These are phyloP conservation scores for Stentor roeselii DNA, from an alignment of 73 alveolate species.

Conservation along the genomic window DNA sequence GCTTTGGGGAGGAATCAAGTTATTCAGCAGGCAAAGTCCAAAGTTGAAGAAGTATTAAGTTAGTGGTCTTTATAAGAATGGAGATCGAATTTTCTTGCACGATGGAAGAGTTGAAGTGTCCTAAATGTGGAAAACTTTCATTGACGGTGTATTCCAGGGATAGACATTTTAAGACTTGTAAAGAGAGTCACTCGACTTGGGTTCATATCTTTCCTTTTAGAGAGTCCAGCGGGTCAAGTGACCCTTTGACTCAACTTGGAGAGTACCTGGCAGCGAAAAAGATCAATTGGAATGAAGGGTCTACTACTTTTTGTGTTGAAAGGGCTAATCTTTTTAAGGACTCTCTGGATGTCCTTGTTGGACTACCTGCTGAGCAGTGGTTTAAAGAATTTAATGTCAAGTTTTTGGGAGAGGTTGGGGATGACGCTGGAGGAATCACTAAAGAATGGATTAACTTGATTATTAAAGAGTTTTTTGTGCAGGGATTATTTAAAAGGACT, in stretches of 20 bases:
- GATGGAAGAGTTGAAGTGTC: too few species aligned
- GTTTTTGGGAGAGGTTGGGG: slow-evolving; percentile 41
- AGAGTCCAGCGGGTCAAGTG: background rate
- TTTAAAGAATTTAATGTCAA: slow-evolving; percentile 47
- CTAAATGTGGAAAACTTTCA: too few species aligned
- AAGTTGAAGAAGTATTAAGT: background rate
- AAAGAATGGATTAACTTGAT: slow-evolving; percentile 49
- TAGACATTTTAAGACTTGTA: too few species aligned
- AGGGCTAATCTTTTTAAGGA: slow-evolving; percentile 30
- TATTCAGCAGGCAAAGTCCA: background rate
- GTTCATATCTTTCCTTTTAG: background rate
- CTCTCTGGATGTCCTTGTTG: slow-evolving; percentile 29
- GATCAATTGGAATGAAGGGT: background rate
- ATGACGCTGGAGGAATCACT: slow-evolving; percentile 61
- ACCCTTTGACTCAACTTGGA: background rate
- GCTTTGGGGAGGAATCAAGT: slow-evolving; percentile 20
- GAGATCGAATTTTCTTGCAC: too few species aligned
- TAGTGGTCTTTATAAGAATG: too few species aligned
- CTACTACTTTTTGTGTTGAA: slow-evolving; percentile 10
- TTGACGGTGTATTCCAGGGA: too few species aligned
- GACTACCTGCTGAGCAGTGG: slow-evolving; percentile 29
- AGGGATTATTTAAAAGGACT: slow-evolving; percentile 22
- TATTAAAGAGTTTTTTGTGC: background rate
- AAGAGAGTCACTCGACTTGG: too few species aligned
- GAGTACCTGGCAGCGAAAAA: background rate